These are phyloP conservation scores for Dalbergia oliveri DNA, from an alignment of 306 rosid genomes.

Conservation along the genomic window DNA sequence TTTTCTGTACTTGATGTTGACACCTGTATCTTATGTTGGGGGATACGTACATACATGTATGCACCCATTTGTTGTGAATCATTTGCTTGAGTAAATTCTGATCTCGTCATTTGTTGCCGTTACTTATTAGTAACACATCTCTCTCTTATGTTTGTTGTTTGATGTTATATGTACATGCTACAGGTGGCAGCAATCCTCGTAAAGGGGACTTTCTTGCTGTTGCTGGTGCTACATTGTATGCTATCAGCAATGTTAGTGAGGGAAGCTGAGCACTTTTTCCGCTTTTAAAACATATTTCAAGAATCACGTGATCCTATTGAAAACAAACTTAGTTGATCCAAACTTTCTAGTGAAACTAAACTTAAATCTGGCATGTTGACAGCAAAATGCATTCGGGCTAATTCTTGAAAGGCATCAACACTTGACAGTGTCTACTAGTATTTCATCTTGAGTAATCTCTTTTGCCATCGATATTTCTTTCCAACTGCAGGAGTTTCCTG, in stretches of 20 bases:
- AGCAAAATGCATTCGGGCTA: neutral
- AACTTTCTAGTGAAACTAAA: too few species aligned
- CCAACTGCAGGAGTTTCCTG: slow-evolving; percentile 78
- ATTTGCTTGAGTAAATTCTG: neutral
- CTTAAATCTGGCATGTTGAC: neutral
- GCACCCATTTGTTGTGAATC: neutral
- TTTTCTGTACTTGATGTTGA: neutral
- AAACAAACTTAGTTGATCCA: slow-evolving; percentile 13
- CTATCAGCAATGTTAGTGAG: slow-evolving; percentile 88
- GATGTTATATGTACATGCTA: slow-evolving; percentile 49
- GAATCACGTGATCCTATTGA: neutral
- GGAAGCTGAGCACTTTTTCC: slow-evolving; percentile 44
- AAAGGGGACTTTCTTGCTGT: slow-evolving; percentile 76
- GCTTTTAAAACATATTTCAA: neutral
- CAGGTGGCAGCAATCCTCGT: slow-evolving; percentile 84
- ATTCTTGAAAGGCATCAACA: slow-evolving; percentile 16
- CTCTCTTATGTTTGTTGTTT: slow-evolving; percentile 33
- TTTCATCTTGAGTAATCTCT: slow-evolving; percentile 5
- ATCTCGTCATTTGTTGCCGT: slow-evolving; percentile 14
- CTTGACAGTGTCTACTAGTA: neutral
- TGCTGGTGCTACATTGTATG: slow-evolving; percentile 86
- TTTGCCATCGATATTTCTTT: slow-evolving; percentile 22
- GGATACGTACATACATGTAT: neutral
- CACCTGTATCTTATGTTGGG: neutral
- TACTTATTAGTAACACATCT: neutral